phyloP scores from a whole-genome alignment of 768 basidiomycete species.

The Termitomyces titanicus region DNA sequence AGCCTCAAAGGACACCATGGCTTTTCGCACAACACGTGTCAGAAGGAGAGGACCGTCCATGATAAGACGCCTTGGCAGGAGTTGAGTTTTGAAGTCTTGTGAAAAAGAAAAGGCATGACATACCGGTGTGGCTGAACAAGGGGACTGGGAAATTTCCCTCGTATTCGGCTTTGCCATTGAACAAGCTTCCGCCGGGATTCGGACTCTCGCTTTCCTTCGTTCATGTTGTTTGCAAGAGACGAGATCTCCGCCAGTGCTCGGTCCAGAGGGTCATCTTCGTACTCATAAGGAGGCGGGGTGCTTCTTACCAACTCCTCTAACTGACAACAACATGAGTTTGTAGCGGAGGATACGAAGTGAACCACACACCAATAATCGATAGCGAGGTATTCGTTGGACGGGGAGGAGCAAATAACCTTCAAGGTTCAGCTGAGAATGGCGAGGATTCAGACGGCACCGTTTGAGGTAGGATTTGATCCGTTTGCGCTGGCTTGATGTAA shows the following conservation, averaged over 20 bases:
- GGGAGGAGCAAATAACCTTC: constrained; percentile 94
- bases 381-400: constrained; percentile 96
- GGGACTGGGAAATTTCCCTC: constrained; percentile 93
- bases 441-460: constrained; percentile 83
- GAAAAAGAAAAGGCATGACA: constrained; percentile 6
- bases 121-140: constrained; percentile 96
- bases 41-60: constrained; percentile 87
- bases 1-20: constrained; percentile 76
- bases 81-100: constrained; percentile 10
- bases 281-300: constrained; percentile 78
- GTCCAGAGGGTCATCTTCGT: constrained; percentile 79
- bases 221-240: constrained; percentile 89
- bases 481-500: constrained; percentile 80
- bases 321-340: constrained; percentile 30
- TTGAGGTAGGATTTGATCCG: constrained; percentile 88
- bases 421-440: constrained; percentile 90
- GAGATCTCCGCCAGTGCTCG: constrained; percentile 86
- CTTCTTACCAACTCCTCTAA: constrained; percentile 83
- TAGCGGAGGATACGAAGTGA: constrained; percentile 2
- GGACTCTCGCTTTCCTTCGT: constrained; percentile 95
- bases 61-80: constrained; percentile 67
- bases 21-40: constrained; percentile 89
- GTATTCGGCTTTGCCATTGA: constrained; percentile 86
- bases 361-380: constrained; percentile 79
- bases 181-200: constrained; percentile 91